Evolutionary conservation across 179 eudicot species (phyloP), one percentile per base, ranked within the genome.

Genomic region (Drosera spatulata): DNA sequence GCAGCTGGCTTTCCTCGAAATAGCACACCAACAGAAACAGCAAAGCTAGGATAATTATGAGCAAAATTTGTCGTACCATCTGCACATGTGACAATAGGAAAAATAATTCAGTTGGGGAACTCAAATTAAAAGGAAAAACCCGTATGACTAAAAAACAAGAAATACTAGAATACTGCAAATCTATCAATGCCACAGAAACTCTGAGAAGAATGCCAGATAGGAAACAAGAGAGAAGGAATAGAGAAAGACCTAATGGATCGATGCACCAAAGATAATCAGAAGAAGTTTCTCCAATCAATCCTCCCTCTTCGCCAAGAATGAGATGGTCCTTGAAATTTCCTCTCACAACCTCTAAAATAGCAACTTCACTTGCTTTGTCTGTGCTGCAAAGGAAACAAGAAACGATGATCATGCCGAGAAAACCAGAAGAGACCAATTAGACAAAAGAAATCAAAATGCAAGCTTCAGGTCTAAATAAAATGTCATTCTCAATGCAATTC

Each of bases 261-360:
- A 93, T 93, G 84, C 99, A 93, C 99, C 99, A 93, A 66, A 93
- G 99, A 64, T 86, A 93, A 77, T 93, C 94, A 61, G 99, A 93
- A 61, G 95, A 84, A 69, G 95, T 72, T 60, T 93, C 91, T 54
- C 99, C 99, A 74, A 75, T 82, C 57, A 93, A 48, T 62, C 99
- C 99, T 79, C 99, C 99, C 74, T 93, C 99, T 78, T 93, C 99
- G 68, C 99, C 99, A 66, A 89, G 97, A 78, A 93, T 89, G 55
- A 93, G 97, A 77, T 93, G 99, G 66, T 86, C 95, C 22, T 59
- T 68, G 66, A 93, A 93, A 76, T 82, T 89, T 74, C 64, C 69
- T 55, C 66, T 73, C 69, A 93, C 95, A 41, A 89, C 88, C 65
- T 85, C 80, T 45, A 93, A 71, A 62, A 93, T 81, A 67, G 99